Evolutionary conservation across 2,329 filamentous ascomycete species (phyloP).

Genomic region (Onygenales sp.): DNA sequence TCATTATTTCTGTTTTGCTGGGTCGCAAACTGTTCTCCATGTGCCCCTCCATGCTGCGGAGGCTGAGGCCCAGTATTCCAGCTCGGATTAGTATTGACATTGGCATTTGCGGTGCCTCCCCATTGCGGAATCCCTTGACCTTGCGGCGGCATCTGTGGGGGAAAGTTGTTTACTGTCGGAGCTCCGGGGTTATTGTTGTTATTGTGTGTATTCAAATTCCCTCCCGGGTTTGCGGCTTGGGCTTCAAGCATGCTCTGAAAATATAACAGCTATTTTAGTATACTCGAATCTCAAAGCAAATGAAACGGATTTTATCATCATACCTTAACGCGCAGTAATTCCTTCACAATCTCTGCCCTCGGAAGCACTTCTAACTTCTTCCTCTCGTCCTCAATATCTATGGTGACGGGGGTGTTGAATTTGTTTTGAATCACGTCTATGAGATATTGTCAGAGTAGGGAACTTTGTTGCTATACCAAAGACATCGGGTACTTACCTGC

Average conservation of each 20-base stretch:
- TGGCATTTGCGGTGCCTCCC: neutral
- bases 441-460: neutral
- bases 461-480: neutral
- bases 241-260: too few relatives aligned
- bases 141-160: too few relatives aligned
- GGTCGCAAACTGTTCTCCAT: too few relatives aligned
- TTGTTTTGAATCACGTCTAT: constrained; percentile 12
- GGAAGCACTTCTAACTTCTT: constrained; percentile 13
- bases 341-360: constrained; percentile 11
- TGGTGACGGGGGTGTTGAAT: constrained; percentile 8
- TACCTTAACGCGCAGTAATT: constrained; percentile 15
- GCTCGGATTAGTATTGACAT: neutral
- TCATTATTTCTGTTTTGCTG: too few relatives aligned
- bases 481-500: constrained; percentile 7
- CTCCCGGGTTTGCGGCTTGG: too few relatives aligned
- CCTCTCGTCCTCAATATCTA: constrained; percentile 12
- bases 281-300: too few relatives aligned
- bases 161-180: too few relatives aligned
- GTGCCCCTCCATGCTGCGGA: too few relatives aligned
- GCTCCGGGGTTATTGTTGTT: too few relatives aligned
- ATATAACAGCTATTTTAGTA: too few relatives aligned
- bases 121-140: too few relatives aligned
- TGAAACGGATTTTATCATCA: neutral
- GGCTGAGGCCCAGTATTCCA: neutral
- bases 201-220: too few relatives aligned